Percentiles rank a stretch among this genome's conserved stretches.
phyloP scores from a whole-genome alignment of 2,329 filamentous ascomycete genomes.

The Beauveria scarabaeidicola region DNA sequence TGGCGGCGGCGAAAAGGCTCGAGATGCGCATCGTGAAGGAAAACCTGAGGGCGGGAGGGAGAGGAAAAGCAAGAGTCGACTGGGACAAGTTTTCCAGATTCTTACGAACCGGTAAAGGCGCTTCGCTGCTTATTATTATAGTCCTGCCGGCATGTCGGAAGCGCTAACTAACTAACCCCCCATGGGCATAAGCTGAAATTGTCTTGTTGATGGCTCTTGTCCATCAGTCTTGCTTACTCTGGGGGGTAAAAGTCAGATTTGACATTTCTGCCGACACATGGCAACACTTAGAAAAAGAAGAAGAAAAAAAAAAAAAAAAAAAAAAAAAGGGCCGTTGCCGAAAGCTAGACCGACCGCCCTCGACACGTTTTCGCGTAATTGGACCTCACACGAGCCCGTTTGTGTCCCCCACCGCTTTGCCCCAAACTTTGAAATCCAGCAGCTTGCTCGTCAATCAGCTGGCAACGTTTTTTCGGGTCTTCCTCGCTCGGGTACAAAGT shows the following conservation, averaged over 20 bases:
- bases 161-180: background rate
- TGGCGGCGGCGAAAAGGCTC: conserved; percentile 15
- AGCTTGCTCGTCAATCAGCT: background rate
- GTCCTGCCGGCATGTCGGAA: background rate
- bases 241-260: background rate
- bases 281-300: background rate
- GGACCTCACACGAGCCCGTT: background rate
- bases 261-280: background rate
- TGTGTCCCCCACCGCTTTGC: background rate
- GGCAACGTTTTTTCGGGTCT: too few relatives aligned
- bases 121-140: conserved; percentile 4
- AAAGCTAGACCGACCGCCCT: conserved; percentile 2
- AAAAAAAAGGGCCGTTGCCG: background rate
- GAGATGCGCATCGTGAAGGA: conserved; percentile 3
- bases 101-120: background rate
- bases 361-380: conserved; percentile 8
- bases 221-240: conserved; percentile 8
- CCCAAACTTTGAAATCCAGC: background rate
- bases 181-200: background rate
- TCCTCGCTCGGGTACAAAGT: too few relatives aligned
- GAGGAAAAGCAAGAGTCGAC: too few relatives aligned
- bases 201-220: background rate
- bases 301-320: too few relatives aligned
- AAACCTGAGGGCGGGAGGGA: too few relatives aligned
- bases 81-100: background rate